These are phyloP conservation scores for Oropetium thomaeum DNA, from an alignment of 176 grass and related monocot genomes.

Conservation along the genomic window DNA sequence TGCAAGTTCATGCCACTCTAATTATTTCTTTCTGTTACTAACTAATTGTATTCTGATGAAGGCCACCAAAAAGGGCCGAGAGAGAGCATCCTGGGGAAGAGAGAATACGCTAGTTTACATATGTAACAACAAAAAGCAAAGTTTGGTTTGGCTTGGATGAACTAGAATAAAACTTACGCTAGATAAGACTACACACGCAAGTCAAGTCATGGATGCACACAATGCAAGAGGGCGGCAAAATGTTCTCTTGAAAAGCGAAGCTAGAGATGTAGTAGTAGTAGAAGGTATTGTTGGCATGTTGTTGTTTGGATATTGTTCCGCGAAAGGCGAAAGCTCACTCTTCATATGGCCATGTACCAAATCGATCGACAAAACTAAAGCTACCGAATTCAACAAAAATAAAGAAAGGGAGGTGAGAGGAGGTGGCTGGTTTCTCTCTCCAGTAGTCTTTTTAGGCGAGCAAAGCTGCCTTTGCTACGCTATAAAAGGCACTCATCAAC, in stretches of 20 bases:
- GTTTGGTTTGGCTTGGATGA: slow-evolving; percentile 45
- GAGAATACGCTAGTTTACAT: slow-evolving; percentile 20
- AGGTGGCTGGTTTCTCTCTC: slow-evolving; percentile 40
- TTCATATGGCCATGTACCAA: slow-evolving; percentile 50
- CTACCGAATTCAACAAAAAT: slow-evolving; percentile 30
- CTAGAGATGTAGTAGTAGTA: background rate
- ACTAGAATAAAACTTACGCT: slow-evolving; percentile 34
- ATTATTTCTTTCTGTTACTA: slow-evolving; percentile 6
- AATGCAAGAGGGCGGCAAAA: slow-evolving; percentile 28
- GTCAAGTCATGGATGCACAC: slow-evolving; percentile 46
- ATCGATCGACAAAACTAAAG: slow-evolving; percentile 51
- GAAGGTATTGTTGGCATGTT: slow-evolving; percentile 28
- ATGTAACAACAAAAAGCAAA: slow-evolving; percentile 16
- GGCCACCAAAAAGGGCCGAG: slow-evolving; percentile 22
- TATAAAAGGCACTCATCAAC: slow-evolving; percentile 72
- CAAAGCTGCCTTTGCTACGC: slow-evolving; percentile 19
- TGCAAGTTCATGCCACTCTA: slow-evolving; percentile 30
- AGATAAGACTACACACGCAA: slow-evolving; percentile 42
- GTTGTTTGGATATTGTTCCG: slow-evolving; percentile 37
- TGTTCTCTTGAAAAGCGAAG: slow-evolving; percentile 42
- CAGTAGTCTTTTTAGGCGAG: slow-evolving; percentile 20
- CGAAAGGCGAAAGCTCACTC: slow-evolving; percentile 33
- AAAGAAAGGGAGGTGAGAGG: slow-evolving; percentile 17
- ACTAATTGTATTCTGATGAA: slow-evolving; percentile 16
- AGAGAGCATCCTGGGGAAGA: slow-evolving; percentile 31